Evolutionary conservation across 176 grass and related monocot genomes (phyloP), one percentile per base, ranked within the genome.

Genomic region (Dactylis glomerata): DNA sequence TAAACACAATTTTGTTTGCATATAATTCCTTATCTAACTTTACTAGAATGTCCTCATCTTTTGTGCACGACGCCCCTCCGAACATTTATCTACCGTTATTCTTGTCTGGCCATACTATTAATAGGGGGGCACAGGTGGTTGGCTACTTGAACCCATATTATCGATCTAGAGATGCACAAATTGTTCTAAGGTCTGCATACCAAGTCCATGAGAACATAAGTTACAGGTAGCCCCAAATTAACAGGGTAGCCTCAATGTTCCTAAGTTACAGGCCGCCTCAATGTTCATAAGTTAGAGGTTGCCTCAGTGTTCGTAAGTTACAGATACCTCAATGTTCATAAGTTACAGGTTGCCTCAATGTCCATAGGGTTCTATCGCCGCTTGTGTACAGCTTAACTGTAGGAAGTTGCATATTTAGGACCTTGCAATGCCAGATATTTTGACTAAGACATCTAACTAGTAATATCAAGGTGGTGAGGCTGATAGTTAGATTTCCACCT

Each of bases 331-430:
- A 28, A 56, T 55, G 32, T 50, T 34, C 6, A 71, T 0, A 32
- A 72, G 46, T 81, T 81, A 68, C n/a, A 81, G 47, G 32, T 40
- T 68, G 23, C 42, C 33, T 56, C 44, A 55, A 56, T 28, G 68
- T 23, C 19, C 12, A 36, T 8, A 76, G 27, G 57, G 20, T 44
- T 75, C 7, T 6, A 28, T 75, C 19, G 5, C 61, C 52, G 22
- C 10, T 72, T 84, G 44, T 47, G 22, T 76, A 42, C 28, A 82
- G 7, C 59, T 76, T 52, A 87, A 76, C 45, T 67, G 31, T 73
- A 72, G 49, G n/a, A 57, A 42, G 9, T 71, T 72, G 49, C 23
- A 72, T 57, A 17, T 70, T 41, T 82, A 41, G 10, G 65, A 23
- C 33, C 64, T 52, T 79, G 17, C 8, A 14, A 61, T 33, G 45